Base-by-base conservation (phyloP, 1,139 yeast species). In the Chernovozyma aurita region DNA sequence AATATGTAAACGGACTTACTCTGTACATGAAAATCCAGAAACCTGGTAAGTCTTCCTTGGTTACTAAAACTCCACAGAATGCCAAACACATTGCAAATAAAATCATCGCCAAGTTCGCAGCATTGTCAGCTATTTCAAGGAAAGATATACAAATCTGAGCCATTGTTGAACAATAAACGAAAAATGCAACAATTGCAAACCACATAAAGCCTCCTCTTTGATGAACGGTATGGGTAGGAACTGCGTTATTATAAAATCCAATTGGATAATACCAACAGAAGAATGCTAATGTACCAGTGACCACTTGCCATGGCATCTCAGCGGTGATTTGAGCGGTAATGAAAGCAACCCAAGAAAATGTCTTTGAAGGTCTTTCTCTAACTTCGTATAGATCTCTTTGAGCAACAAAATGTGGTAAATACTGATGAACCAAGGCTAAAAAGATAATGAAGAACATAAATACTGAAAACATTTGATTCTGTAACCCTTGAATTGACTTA, bases 241-340 rank as follows among this genome's bases (percentile, higher is more conserved):
- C 57, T 6, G 87, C 84, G 53, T 80, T 80, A 9, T 52, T 40
- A 49, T 78, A 76, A 40, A 80, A 63, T 2, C 94, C 95, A 43
- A 85, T 76, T 5, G 95, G 94, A 53, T 84, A 87, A 59, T 85
- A 87, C 80, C 85, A 85, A 42, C 81, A 74, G 53, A 85, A 74
- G 63, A 71, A 87, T 3, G 82, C 71, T 4, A 84, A 18, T 1
- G 90, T 76, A 43, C 87, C 88, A 38, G 73, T 67, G 3, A 80
- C 41, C 14, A 78, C 48, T 51, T 83, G 84, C 82, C 85, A 84
- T 21, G 95, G 95, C 25, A 85, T 56, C 54, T 87, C 96, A 25
- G 76, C 80, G 15, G 80, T 59, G 32, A 86, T 65, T 58, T 85
- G 90, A 16, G 85, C 76, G 24, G 70, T 47, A 44, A 86, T 60